phyloP scores from a whole-genome alignment of 768 basidiomycete species.

The Naganishia vishniacii region DNA sequence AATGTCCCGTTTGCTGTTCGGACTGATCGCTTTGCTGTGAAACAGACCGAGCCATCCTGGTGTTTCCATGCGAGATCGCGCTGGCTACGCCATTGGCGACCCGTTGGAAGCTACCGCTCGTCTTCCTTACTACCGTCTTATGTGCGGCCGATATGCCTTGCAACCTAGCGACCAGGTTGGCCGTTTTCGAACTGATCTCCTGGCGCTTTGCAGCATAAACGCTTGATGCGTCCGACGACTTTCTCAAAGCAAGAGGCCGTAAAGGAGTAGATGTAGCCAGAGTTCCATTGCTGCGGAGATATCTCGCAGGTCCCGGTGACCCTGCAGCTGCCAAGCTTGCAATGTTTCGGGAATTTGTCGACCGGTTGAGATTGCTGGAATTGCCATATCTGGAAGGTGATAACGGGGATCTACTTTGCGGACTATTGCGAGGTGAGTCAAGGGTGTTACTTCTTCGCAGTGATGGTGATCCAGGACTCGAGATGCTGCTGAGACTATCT shows the following conservation, averaged over 20 bases:
- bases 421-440: conserved; percentile 11
- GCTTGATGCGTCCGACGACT: not conserved
- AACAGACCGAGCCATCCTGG: not conserved
- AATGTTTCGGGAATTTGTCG: conserved; percentile 12
- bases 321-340: not conserved
- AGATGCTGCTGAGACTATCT: not conserved
- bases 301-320: not conserved
- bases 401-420: not conserved
- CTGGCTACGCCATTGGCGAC: not conserved
- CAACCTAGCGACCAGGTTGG: conserved; percentile 4
- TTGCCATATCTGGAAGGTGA: not conserved
- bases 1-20: conserved; percentile 16
- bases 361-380: conserved; percentile 2
- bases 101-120: conserved; percentile 14
- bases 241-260: not conserved
- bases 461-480: conserved; percentile 6
- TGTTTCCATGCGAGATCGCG: conserved; percentile 3
- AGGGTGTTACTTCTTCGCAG: conserved; percentile 2
- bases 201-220: conserved; percentile 10
- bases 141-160: conserved; percentile 8
- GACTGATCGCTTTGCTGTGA: conserved; percentile 3
- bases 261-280: not conserved
- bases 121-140: conserved; percentile 10
- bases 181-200: conserved; percentile 12
- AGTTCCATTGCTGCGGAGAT: not conserved